Evolutionary conservation across 768 basidiomycete species (phyloP).

Genomic region (Tulasnella sp.): DNA sequence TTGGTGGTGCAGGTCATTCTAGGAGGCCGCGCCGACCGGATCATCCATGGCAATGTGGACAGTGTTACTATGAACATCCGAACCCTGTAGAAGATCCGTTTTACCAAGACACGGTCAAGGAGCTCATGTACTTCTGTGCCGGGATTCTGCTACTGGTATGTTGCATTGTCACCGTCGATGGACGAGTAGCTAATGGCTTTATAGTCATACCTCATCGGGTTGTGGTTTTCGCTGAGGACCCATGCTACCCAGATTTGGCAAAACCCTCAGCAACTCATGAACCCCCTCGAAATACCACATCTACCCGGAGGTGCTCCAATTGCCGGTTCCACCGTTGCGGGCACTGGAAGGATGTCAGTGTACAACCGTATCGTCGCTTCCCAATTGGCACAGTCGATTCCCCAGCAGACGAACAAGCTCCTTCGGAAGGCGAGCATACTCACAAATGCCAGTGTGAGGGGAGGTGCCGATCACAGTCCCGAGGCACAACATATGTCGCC

Average conservation of each 20-base stretch:
- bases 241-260: slow-evolving; percentile 99
- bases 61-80: slow-evolving; percentile 90
- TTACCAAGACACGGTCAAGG: slow-evolving; percentile 90
- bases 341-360: slow-evolving; percentile 40
- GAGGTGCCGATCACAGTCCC: too few relatives aligned
- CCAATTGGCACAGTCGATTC: slow-evolving; percentile 21
- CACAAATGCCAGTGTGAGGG: slow-evolving; percentile 19
- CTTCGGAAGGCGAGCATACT: slow-evolving; percentile 38
- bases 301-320: neutral
- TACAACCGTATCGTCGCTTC: slow-evolving; percentile 47
- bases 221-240: slow-evolving; percentile 97
- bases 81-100: slow-evolving; percentile 90
- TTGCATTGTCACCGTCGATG: slow-evolving; percentile 16
- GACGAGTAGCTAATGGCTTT: neutral
- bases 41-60: slow-evolving; percentile 72
- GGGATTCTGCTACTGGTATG: slow-evolving; percentile 77
- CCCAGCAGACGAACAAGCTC: slow-evolving; percentile 23
- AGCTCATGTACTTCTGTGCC: slow-evolving; percentile 94
- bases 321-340: neutral
- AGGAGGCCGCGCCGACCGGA: too few relatives aligned
- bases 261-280: slow-evolving; percentile 76
- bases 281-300: slow-evolving; percentile 44
- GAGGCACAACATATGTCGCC: neutral
- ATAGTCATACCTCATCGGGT: slow-evolving; percentile 89
- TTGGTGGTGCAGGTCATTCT: slow-evolving; percentile 1